Evolutionary conservation across 2,329 filamentous ascomycete species (phyloP).

Genomic region (Botrytis deweyae): DNA sequence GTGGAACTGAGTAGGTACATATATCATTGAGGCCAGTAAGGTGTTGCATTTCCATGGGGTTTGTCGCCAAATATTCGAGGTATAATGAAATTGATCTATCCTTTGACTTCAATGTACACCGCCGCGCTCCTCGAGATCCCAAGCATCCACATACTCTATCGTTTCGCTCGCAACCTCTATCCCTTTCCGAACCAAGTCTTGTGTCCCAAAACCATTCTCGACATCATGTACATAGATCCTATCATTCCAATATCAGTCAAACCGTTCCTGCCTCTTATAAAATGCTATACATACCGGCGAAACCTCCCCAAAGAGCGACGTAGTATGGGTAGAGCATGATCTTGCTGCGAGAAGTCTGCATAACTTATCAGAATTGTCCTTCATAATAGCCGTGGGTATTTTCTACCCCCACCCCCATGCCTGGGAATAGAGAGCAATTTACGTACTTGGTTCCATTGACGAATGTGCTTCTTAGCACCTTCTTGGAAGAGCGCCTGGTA

Average conservation of each 20-base stretch:
- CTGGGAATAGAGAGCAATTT: not conserved
- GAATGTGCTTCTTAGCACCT: constrained; percentile 65
- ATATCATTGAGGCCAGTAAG: not conserved
- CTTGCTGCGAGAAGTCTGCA: constrained; percentile 63
- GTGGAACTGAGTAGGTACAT: not conserved
- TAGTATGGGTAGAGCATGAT: constrained; percentile 68
- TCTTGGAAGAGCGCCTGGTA: constrained; percentile 75
- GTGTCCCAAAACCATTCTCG: constrained; percentile 71
- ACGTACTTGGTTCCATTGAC: constrained; percentile 78
- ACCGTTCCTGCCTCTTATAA: not conserved
- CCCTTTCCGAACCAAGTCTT: constrained; percentile 72
- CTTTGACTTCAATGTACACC: constrained; percentile 31
- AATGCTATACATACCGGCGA: constrained; percentile 54
- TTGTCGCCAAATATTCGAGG: constrained; percentile 11
- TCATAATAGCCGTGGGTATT: not conserved
- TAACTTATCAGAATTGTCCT: constrained; percentile 15
- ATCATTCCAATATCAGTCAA: not conserved
- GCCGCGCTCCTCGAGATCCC: not conserved
- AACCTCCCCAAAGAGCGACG: constrained; percentile 59
- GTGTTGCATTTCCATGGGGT: not conserved
- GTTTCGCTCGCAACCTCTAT: constrained; percentile 40
- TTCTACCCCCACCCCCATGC: not conserved
- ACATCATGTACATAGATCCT: constrained; percentile 67
- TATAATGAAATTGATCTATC: constrained; percentile 27
- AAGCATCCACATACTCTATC: not conserved